phyloP scores from a whole-genome alignment of 129 eudicot species.

The Centella asiatica region DNA sequence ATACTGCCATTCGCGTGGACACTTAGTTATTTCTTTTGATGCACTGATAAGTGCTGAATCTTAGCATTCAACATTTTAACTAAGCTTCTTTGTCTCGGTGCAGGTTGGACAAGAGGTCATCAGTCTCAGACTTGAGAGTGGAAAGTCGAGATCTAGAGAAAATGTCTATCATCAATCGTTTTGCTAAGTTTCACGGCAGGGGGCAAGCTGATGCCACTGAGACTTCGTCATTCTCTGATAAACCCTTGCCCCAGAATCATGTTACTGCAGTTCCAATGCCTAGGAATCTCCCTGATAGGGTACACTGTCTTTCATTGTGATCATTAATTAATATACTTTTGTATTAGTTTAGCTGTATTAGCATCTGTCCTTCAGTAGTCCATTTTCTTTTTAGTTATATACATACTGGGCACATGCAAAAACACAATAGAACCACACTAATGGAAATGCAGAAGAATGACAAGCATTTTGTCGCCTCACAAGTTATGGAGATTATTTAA shows the following conservation, averaged over 20 bases:
- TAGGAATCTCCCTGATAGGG: constrained; percentile 70
- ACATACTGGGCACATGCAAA: constrained; percentile 14
- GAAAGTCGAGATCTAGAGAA: constrained; percentile 54
- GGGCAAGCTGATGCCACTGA: constrained; percentile 27
- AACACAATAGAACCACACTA: constrained; percentile 22
- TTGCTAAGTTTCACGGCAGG: constrained; percentile 60
- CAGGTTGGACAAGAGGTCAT: constrained; percentile 50
- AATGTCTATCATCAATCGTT: constrained; percentile 42
- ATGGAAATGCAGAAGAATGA: constrained; percentile 26
- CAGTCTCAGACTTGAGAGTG: constrained; percentile 37
- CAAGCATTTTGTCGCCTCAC: constrained; percentile 26
- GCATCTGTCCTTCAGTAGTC: constrained; percentile 12
- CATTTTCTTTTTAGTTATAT: constrained; percentile 27
- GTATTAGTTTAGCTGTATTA: constrained; percentile 13
- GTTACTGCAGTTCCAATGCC: constrained; percentile 66
- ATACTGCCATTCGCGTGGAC: not conserved
- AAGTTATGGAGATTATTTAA: constrained; percentile 18
- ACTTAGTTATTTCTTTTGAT: not conserved
- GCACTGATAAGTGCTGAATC: not conserved
- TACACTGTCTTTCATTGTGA: constrained; percentile 82
- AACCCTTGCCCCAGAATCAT: constrained; percentile 28
- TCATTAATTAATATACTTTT: constrained; percentile 26
- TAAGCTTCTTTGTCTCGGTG: constrained; percentile 16
- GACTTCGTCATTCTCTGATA: constrained; percentile 26
- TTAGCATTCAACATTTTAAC: not conserved